phyloP scores from a whole-genome alignment of 192 early-diverging fungal species.

The Glomus cerebriforme region DNA sequence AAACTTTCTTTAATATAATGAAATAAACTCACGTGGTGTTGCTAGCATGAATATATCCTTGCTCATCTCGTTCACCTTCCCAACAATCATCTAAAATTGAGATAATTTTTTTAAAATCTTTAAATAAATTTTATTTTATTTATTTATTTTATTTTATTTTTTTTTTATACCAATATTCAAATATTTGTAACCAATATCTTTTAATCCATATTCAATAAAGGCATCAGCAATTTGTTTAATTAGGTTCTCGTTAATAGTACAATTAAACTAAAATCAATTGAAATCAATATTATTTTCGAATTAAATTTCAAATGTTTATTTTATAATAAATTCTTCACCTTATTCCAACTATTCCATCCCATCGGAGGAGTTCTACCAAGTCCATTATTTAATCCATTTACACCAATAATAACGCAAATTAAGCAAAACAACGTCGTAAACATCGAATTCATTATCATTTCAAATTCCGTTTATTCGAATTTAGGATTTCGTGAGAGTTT shows the following conservation, averaged over 20 bases:
- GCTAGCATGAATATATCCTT: conserved; percentile 41
- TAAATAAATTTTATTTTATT: no score
- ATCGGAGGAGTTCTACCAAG: conserved; percentile 13
- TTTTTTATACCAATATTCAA: conserved; percentile 42
- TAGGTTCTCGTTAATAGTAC: conserved; percentile 52
- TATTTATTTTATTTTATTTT: no score
- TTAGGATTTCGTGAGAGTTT: no score
- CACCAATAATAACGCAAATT: not conserved
- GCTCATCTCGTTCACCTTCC: conserved; percentile 40
- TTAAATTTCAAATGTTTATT: not conserved
- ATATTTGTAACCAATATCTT: conserved; percentile 54
- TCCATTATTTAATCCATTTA: not conserved
- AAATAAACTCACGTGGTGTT: conserved; percentile 19
- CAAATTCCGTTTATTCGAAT: no score
- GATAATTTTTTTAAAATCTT: no score
- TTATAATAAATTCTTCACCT: not conserved
- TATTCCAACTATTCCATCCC: conserved; percentile 19
- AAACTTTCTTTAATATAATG: not conserved
- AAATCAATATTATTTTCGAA: not conserved
- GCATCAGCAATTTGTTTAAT: conserved; percentile 52
- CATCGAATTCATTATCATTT: no score
- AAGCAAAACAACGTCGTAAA: not conserved
- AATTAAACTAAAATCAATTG: conserved; percentile 31
- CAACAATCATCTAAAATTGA: conserved; percentile 62
- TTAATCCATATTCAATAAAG: conserved; percentile 45